Evolutionary conservation across 805 yeast species (phyloP).

Genomic region (Starmerella apicola): DNA sequence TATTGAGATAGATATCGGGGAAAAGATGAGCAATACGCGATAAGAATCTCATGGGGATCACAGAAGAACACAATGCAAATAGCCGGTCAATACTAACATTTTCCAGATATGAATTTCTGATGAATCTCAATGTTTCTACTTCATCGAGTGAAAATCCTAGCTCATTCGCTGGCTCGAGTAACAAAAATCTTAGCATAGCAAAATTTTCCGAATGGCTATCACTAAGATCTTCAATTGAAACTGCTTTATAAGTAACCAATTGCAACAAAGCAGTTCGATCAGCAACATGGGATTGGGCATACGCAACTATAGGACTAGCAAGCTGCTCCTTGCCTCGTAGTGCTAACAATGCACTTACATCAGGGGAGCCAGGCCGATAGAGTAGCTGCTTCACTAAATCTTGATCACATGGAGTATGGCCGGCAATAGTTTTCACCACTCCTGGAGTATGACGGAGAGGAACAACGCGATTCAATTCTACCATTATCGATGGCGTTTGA

Average conservation of each 20-base stretch:
- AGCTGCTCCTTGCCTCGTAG: constrained; percentile 13
- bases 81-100: not conserved
- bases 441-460: constrained; percentile 8
- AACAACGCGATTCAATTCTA: constrained; percentile 9
- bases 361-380: constrained; percentile 11
- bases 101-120: constrained; percentile 8
- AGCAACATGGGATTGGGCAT: constrained; percentile 5
- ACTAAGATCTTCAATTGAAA: constrained; percentile 5
- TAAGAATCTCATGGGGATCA: constrained; percentile 2
- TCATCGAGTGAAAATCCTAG: constrained; percentile 16
- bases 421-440: not conserved
- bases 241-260: constrained; percentile 12
- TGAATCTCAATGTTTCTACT: constrained; percentile 5
- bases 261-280: constrained; percentile 12
- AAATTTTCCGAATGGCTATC: not conserved
- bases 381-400: constrained; percentile 8
- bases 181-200: constrained; percentile 5
- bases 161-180: constrained; percentile 14
- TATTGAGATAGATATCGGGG: constrained; percentile 9
- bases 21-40: constrained; percentile 11
- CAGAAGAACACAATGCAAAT: constrained; percentile 6
- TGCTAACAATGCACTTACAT: constrained; percentile 8
- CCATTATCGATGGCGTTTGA: constrained; percentile 11
- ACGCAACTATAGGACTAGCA: constrained; percentile 7
- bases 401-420: constrained; percentile 12